Evolutionary conservation across 768 basidiomycete species (phyloP).

Genomic region (Pholiota molesta): DNA sequence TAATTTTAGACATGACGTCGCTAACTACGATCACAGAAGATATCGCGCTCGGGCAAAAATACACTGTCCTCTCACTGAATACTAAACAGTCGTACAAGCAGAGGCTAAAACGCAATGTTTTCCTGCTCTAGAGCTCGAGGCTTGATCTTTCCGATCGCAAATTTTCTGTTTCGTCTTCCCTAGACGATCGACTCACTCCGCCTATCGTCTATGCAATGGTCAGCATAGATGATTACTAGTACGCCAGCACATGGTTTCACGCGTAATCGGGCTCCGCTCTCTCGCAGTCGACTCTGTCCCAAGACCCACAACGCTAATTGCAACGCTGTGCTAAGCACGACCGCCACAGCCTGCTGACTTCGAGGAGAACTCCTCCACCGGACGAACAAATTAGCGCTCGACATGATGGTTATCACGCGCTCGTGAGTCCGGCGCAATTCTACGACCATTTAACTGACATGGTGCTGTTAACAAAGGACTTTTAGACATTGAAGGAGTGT

Average conservation of each 20-base stretch:
- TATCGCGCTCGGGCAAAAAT: not conserved
- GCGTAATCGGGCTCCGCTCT: too few relatives aligned
- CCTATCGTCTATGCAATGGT: too few relatives aligned
- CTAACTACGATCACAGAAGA: not conserved
- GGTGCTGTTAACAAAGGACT: too few relatives aligned
- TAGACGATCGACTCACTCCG: not conserved
- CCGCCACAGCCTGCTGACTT: not conserved
- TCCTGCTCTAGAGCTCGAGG: not conserved
- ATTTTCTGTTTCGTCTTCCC: not conserved
- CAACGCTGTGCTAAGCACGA: not conserved
- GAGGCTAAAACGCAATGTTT: not conserved
- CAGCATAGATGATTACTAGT: not conserved
- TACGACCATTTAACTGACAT: too few relatives aligned
- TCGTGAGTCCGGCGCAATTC: too few relatives aligned
- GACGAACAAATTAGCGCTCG: not conserved
- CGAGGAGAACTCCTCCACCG: not conserved
- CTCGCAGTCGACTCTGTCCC: too few relatives aligned
- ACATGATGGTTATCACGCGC: not conserved
- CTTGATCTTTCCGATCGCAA: not conserved
- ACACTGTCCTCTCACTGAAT: not conserved
- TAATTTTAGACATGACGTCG: not conserved
- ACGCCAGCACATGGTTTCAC: not conserved
- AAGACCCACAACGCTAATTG: not conserved
- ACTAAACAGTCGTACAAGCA: not conserved
- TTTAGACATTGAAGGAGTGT: too few relatives aligned